Conservation (phyloP, 805 yeast species). For the Saccharomyces cerevisiae region DNA sequence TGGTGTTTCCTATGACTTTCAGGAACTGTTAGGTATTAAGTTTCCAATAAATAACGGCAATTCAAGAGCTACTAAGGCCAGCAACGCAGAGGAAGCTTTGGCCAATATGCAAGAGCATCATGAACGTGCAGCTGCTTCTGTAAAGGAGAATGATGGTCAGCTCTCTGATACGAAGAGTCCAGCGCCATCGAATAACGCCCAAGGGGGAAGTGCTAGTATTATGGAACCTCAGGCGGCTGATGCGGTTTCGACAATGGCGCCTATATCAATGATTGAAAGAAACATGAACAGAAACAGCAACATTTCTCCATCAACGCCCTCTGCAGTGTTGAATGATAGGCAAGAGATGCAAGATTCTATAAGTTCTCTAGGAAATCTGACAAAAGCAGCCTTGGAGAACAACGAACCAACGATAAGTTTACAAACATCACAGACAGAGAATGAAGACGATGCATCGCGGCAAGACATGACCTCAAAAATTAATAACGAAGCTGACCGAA, state of each 20-base stretch:
- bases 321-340: conserved; percentile 12
- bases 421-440: conserved; percentile 5
- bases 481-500: not conserved
- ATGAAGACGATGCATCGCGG: conserved; percentile 9
- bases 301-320: conserved; percentile 8
- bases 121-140: conserved; percentile 10
- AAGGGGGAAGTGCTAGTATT: not conserved
- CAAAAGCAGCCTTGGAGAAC: not conserved
- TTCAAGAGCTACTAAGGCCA: conserved; percentile 18
- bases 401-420: not conserved
- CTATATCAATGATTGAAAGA: conserved; percentile 17
- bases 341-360: conserved; percentile 5
- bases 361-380: not conserved
- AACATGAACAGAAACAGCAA: conserved; percentile 4
- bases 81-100: conserved; percentile 25
- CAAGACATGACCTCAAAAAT: not conserved
- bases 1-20: conserved; percentile 25
- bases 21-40: conserved; percentile 19
- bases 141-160: conserved; percentile 5
- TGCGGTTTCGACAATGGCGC: conserved; percentile 18
- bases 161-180: conserved; percentile 1
- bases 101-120: conserved; percentile 27
- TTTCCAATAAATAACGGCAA: conserved; percentile 8
- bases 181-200: not conserved
- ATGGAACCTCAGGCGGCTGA: not conserved